phyloP scores from a whole-genome alignment of 164 flowering plant species.

The Akebia trifoliata region DNA sequence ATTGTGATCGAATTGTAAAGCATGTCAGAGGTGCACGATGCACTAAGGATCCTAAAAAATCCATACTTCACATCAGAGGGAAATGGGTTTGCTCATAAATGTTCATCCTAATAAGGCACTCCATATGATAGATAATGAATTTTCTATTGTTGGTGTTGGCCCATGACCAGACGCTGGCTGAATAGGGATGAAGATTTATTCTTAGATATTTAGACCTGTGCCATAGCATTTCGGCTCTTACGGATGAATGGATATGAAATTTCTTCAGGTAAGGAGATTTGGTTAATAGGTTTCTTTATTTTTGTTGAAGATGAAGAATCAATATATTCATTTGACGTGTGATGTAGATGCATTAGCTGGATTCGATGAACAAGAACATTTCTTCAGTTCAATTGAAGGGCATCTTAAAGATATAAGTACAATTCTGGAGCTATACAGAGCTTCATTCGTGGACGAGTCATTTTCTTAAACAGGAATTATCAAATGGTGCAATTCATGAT shows the following conservation, averaged over 20 bases:
- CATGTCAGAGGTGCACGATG: too few species aligned
- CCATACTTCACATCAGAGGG: too few species aligned
- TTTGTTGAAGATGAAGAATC: conserved; percentile 8
- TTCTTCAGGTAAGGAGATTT: conserved; percentile 7
- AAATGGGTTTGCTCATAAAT: neutral
- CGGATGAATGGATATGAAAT: conserved; percentile 61
- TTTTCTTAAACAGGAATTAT: conserved; percentile 21
- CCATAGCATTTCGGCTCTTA: conserved; percentile 70
- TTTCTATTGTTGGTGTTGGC: neutral
- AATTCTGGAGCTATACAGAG: conserved; percentile 38
- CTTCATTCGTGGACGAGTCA: conserved; percentile 43
- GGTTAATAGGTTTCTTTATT: neutral
- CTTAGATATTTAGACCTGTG: conserved; percentile 43
- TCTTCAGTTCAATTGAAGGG: conserved; percentile 16
- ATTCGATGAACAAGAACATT: conserved; percentile 21
- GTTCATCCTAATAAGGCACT: too few species aligned
- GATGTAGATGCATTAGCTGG: conserved; percentile 44
- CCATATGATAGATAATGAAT: too few species aligned
- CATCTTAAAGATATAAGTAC: conserved; percentile 9
- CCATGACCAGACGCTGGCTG: conserved; percentile 43
- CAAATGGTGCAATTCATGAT: neutral
- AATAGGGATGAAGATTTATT: conserved; percentile 67
- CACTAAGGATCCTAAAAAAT: neutral
- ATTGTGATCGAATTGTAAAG: neutral
- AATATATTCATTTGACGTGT: conserved; percentile 38